Base-by-base conservation (phyloP, 768 basidiomycete genomes). In the Boletus tomentosulus region DNA sequence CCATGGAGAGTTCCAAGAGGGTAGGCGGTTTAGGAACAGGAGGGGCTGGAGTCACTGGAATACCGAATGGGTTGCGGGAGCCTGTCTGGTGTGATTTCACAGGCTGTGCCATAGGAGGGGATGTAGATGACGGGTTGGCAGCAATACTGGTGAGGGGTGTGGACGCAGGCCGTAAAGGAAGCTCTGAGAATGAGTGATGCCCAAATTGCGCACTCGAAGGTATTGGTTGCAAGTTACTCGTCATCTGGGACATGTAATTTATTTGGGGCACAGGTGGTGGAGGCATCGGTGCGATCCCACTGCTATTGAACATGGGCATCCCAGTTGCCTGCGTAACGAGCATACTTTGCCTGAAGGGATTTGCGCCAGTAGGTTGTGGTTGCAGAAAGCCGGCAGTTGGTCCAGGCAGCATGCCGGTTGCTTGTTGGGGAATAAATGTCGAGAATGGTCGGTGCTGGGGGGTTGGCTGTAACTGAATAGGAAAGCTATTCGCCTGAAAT, bases 31-130 rank as follows among this genome's bases (percentile, higher is more conserved):
- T 88, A 1, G 90, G 88, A 27, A 89, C 75, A 15, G 88, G 84
- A 1, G 85, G 80, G 15, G 75, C 72, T 24, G 82, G 73, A 9
- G 78, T 77, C 6, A 80, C 75, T 4, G 89, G 82, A 30, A 83
- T 81, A 6, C 93, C 95, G 58, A 99, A 99, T 3, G 97, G 97
- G 77, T 99, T 99, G 60, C 84, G 85, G 7, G 92, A 91, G 27
- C 97, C 96, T 3, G 97, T 99, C 67, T 88, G 84, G 67, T 98
- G 95, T 6, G 93, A 78, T 62, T 83, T 85, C 27, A 98, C 79
- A 7, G 85, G 83, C 62, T 86, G 83, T 3, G 78, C 75, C 3
- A 73, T 59, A 35, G 79, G 77, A 5, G 79, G 78, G 6, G 78
- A 73, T 6, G 64, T 62, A 30, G 66, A 62, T 41, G 51, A 64